Percentiles rank a stretch among this genome's conserved stretches.
These are phyloP conservation scores for Arbutus unedo DNA, from an alignment of 148 eudicot genomes.

Conservation along the genomic window DNA sequence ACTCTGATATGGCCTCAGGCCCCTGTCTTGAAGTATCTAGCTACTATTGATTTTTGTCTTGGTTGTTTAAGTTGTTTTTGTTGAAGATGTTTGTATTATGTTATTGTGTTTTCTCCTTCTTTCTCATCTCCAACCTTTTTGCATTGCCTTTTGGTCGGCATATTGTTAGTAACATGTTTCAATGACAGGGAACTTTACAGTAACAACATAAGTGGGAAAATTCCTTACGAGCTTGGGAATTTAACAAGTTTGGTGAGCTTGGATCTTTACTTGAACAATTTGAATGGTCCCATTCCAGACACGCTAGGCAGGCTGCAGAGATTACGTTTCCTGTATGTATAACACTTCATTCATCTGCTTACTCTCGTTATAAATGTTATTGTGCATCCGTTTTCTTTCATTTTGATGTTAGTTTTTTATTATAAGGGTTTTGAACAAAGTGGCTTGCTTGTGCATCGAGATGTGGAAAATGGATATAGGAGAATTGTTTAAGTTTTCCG, in stretches of 20 bases:
- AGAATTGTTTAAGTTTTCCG: not conserved
- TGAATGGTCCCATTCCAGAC: conserved; percentile 63
- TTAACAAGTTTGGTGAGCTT: conserved; percentile 75
- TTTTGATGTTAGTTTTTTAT: not conserved
- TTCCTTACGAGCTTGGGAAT: conserved; percentile 77
- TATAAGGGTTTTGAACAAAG: not conserved
- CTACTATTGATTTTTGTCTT: conserved; percentile 3
- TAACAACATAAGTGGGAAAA: conserved; percentile 66
- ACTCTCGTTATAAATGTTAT: not conserved
- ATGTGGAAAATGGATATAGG: not conserved
- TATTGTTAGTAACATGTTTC: conserved; percentile 2
- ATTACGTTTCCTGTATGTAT: conserved; percentile 71
- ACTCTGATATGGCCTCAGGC: not conserved
- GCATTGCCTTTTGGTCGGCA: conserved; percentile 2
- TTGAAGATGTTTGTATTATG: not conserved
- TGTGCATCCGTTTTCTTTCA: not conserved
- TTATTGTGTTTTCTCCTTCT: not conserved
- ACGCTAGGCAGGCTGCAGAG: conserved; percentile 64
- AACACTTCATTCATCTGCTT: conserved; percentile 15
- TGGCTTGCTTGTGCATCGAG: not conserved
- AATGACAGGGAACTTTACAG: conserved; percentile 76
- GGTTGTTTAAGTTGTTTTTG: not conserved
- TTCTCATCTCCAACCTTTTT: not conserved
- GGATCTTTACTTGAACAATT: conserved; percentile 77
- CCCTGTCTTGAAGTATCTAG: conserved; percentile 1